Evolutionary conservation across 768 basidiomycete species (phyloP).

Genomic region (Solioccasus polychromus): DNA sequence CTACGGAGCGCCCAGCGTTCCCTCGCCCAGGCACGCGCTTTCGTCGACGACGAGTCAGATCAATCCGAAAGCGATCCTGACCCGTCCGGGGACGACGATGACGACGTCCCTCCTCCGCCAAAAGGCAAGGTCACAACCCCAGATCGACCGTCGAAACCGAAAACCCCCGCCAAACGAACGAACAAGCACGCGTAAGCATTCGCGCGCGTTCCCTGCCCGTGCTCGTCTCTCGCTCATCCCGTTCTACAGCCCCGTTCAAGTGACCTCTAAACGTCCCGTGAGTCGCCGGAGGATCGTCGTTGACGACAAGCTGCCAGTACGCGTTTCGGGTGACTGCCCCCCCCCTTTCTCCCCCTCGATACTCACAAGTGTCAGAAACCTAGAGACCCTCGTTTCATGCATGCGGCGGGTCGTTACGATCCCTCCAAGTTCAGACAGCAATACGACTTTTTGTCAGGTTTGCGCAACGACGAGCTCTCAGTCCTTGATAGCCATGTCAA

Average conservation of each 20-base stretch:
- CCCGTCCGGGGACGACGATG: constrained; percentile 14
- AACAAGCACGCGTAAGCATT: constrained; percentile 89
- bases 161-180: constrained; percentile 54
- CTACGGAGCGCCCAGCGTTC: constrained; percentile 62
- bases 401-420: constrained; percentile 67
- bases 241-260: constrained; percentile 63
- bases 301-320: constrained; percentile 61
- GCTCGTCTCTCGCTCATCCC: background rate
- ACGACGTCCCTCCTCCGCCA: constrained; percentile 2
- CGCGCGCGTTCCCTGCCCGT: too few relatives aligned
- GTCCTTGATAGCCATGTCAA: constrained; percentile 65
- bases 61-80: constrained; percentile 13
- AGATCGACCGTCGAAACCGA: constrained; percentile 42
- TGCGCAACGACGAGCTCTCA: constrained; percentile 62
- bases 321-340: constrained; percentile 19
- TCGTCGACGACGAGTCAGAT: constrained; percentile 40
- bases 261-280: constrained; percentile 84
- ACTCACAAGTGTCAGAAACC: constrained; percentile 47
- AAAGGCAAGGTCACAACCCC: constrained; percentile 34
- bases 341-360: background rate
- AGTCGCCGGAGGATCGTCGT: constrained; percentile 68
- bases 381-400: constrained; percentile 85
- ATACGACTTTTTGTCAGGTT: constrained; percentile 71
- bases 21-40: constrained; percentile 41
- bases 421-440: constrained; percentile 60